phyloP scores from a whole-genome alignment of 139 green algal genomes.

The Coelastrella sp. region DNA sequence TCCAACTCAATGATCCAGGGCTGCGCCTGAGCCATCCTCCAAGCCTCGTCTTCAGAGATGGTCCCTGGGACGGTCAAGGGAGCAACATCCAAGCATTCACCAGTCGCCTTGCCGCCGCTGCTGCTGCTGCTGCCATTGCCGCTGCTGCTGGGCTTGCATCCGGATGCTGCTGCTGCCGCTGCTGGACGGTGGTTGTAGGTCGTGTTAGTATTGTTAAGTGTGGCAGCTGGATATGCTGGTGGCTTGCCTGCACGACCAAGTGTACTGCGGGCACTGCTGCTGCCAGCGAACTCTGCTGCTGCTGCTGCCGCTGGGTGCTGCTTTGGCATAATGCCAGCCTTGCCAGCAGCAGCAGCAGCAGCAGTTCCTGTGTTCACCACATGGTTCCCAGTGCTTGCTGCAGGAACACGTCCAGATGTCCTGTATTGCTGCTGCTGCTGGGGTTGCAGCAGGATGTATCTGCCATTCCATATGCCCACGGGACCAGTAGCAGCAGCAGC shows the following conservation, averaged over 20 bases:
- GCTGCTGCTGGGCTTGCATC: background rate
- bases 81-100: background rate
- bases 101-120: background rate
- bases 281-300: background rate
- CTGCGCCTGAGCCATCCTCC: background rate
- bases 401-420: too few species aligned
- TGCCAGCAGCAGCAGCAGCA: background rate
- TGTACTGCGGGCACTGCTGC: background rate
- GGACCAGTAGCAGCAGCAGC: background rate
- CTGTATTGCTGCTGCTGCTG: background rate
- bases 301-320: background rate
- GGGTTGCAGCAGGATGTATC: background rate
- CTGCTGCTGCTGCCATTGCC: background rate
- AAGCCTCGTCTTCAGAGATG: conserved; percentile 1
- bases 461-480: background rate
- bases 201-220: too few species aligned
- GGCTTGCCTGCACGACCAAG: too few species aligned
- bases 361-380: too few species aligned
- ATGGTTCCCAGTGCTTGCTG: too few species aligned
- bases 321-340: background rate
- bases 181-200: background rate
- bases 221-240: too few species aligned
- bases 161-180: background rate
- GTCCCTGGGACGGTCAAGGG: conserved; percentile 1
- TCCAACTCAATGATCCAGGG: background rate